These are phyloP conservation scores for Sclerotinia nivalis DNA, from an alignment of 2,329 filamentous ascomycete species.

Conservation along the genomic window DNA sequence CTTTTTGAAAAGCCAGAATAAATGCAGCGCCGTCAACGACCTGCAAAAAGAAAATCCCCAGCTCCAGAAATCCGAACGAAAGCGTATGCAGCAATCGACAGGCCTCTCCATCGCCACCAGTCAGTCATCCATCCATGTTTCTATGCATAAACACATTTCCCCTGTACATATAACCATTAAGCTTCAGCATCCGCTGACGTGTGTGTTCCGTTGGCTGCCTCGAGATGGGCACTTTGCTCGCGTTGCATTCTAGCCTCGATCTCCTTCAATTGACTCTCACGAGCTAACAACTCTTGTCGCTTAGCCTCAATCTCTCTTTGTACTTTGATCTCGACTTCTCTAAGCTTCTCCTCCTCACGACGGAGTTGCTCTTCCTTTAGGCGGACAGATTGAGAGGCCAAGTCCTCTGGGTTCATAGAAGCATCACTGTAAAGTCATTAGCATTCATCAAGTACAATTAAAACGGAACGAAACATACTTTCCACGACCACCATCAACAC, in stretches of 20 bases:
- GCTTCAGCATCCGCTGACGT: slow-evolving; percentile 33
- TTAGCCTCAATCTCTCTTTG: slow-evolving; percentile 99
- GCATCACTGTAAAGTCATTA: slow-evolving; percentile 58
- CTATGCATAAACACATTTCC: slow-evolving; percentile 26
- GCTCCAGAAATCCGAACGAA: slow-evolving; percentile 35
- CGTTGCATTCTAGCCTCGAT: slow-evolving; percentile 97
- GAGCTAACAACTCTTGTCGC: slow-evolving; percentile 94
- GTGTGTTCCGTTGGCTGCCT: slow-evolving; percentile 40
- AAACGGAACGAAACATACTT: slow-evolving; percentile 62
- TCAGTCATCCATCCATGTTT: slow-evolving; percentile 26
- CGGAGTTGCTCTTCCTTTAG: slow-evolving; percentile 99
- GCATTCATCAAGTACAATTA: slow-evolving; percentile 40
- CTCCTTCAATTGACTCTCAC: slow-evolving; percentile 97
- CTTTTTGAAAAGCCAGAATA: slow-evolving; percentile 40
- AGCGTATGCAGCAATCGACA: slow-evolving; percentile 31
- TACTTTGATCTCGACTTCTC: slow-evolving; percentile 99
- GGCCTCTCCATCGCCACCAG: slow-evolving; percentile 27
- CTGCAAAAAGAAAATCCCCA: slow-evolving; percentile 39
- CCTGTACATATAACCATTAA: slow-evolving; percentile 28
- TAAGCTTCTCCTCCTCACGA: slow-evolving; percentile 98
- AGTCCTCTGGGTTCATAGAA: slow-evolving; percentile 96
- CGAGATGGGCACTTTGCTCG: slow-evolving; percentile 62
- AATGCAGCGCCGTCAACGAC: slow-evolving; percentile 41
- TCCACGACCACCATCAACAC: slow-evolving; percentile 85
- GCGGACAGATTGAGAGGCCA: slow-evolving; percentile 94